Evolutionary conservation across 108 stramenopile genomes (phyloP), one percentile per base, ranked within the genome.

Genomic region (Skeletonema grethae): DNA sequence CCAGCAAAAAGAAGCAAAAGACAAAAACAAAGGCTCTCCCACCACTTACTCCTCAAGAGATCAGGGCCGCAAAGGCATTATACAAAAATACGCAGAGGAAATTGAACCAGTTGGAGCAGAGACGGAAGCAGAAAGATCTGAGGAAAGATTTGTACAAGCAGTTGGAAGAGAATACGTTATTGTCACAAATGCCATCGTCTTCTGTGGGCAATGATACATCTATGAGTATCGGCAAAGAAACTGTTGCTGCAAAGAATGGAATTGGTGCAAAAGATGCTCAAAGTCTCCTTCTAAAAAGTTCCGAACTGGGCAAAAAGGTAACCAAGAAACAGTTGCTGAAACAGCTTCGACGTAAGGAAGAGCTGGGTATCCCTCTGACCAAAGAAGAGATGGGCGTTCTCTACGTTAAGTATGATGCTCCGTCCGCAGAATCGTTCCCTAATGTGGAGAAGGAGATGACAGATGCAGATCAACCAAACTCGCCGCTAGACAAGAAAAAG

Each of bases 261-360:
- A 50, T 62, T 77, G 31, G 55, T 75, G 24, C 70, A 71, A 22
- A 55, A 41, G 69, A 76, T 11, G 76, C 70, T 25, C 72, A 62
- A 24, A 50, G 72, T 29, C 77, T 82, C 0, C 77, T 82, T 4
- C 50, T 78, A 2, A 73, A 67, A 29, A 73, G 72, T 32, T 77
- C 81, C 32, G 77, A 77, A 57, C 36, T 85, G 11, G 84, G 84
- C 18, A 86, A 88, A 46, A 73, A 68, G 20, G 41, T 80, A 2
- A 90, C 88, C n/a, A 92, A 90, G 73, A 90, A 84, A 50, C 84
- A 93, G 80, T 58, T 69, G 9, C 61, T 96, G 36, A 84, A 89
- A 32, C 82, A 76, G 39, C 55, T 90, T 4, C 48, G 89, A 5
- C 83, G 83, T 20, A 93, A 84, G 67, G 92, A 96, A 71, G 70